Conservation (phyloP, 1,284 basidiomycete genomes). For the Tilletiaria anomala region DNA sequence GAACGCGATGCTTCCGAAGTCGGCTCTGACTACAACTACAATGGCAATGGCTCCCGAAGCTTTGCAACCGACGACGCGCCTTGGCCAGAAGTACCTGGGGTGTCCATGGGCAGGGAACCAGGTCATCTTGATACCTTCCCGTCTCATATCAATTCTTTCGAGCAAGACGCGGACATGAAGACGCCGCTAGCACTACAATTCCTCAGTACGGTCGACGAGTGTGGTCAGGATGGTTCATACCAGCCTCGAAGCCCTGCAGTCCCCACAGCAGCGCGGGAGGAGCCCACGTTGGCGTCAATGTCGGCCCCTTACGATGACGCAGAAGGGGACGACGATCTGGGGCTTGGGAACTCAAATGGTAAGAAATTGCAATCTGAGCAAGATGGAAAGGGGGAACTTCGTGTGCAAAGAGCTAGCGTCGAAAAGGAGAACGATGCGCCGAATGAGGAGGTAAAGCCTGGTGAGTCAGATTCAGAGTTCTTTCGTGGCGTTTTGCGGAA, state of each 20-base stretch:
- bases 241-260: too few relatives aligned
- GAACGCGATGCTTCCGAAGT: neutral
- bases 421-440: neutral
- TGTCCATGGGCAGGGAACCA: too few relatives aligned
- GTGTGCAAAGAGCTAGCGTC: neutral
- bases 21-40: neutral
- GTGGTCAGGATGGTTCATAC: too few relatives aligned
- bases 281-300: neutral
- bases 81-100: too few relatives aligned
- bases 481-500: neutral
- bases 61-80: too few relatives aligned
- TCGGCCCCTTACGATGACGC: slow-evolving; percentile 40
- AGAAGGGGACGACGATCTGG: slow-evolving; percentile 73
- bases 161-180: too few relatives aligned
- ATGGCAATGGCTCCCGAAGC: neutral
- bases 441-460: neutral
- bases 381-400: too few relatives aligned
- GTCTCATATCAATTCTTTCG: too few relatives aligned
- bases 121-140: too few relatives aligned
- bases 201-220: too few relatives aligned
- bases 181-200: too few relatives aligned
- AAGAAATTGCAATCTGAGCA: too few relatives aligned
- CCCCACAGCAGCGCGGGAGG: neutral
- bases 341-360: slow-evolving; percentile 82
- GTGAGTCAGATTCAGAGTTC: neutral